Evolutionary conservation across 2,329 filamentous ascomycete genomes (phyloP).

Genomic region (Ophiocordyceps sinensis): DNA sequence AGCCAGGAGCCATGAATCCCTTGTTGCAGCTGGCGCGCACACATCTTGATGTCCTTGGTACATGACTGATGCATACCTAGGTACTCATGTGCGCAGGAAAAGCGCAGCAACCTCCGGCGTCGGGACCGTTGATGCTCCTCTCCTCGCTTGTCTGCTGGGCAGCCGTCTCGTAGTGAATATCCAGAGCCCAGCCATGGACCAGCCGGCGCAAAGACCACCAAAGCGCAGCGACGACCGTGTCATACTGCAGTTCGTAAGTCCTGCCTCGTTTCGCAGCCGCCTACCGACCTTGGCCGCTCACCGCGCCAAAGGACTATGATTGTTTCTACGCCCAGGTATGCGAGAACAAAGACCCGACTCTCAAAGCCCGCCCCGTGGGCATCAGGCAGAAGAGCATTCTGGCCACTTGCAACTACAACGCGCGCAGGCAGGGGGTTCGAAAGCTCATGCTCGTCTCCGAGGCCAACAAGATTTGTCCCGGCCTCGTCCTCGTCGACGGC

Average conservation of each 20-base stretch:
- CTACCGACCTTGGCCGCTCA: not conserved
- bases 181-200: constrained; percentile 2
- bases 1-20: no score
- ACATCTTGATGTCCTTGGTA: no score
- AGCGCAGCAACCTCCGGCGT: no score
- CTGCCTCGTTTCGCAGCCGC: not conserved
- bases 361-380: constrained; percentile 62
- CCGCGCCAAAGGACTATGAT: constrained; percentile 50
- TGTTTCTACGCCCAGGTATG: constrained; percentile 93
- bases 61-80: no score
- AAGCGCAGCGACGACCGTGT: constrained; percentile 47
- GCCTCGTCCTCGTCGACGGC: constrained; percentile 72
- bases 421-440: constrained; percentile 53
- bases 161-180: no score
- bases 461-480: constrained; percentile 65
- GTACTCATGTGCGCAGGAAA: no score
- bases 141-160: no score
- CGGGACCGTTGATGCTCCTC: no score
- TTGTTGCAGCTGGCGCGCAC: no score
- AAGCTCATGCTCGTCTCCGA: constrained; percentile 82
- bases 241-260: constrained; percentile 67
- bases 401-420: constrained; percentile 89
- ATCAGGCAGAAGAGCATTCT: constrained; percentile 89
- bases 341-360: constrained; percentile 61
- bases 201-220: constrained; percentile 12